These are phyloP conservation scores for Hypoxylon sp. DNA, from an alignment of 2,329 filamentous ascomycete genomes.

Conservation along the genomic window DNA sequence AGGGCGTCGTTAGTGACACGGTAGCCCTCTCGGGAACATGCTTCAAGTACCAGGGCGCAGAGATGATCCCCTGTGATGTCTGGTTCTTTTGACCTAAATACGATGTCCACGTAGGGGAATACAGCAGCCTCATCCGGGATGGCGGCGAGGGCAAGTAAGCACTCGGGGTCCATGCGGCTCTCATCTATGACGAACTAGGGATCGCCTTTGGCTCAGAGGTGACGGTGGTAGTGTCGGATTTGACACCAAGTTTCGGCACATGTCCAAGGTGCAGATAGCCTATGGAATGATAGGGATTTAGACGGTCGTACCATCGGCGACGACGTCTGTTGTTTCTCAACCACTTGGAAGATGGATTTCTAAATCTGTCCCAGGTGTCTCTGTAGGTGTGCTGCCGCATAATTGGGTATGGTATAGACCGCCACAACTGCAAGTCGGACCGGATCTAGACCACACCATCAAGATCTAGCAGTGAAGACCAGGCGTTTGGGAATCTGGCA, in stretches of 20 bases:
- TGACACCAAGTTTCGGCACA: conserved; percentile 33
- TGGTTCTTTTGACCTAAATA: not conserved
- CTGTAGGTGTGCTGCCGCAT: conserved; percentile 24
- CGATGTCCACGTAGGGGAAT: conserved; percentile 23
- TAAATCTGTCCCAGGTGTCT: conserved; percentile 17
- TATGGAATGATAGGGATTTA: conserved; percentile 17
- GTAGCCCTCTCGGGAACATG: conserved; percentile 40
- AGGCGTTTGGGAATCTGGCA: conserved; percentile 34
- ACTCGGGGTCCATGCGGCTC: conserved; percentile 36
- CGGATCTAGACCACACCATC: conserved; percentile 37
- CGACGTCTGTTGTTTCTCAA: conserved; percentile 10
- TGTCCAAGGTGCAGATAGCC: conserved; percentile 15
- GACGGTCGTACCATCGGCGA: conserved; percentile 19
- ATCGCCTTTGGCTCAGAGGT: conserved; percentile 28
- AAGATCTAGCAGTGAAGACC: conserved; percentile 36
- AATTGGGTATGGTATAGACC: conserved; percentile 25
- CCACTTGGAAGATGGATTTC: conserved; percentile 22
- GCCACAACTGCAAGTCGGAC: conserved; percentile 24
- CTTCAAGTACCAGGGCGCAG: conserved; percentile 27
- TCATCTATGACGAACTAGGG: conserved; percentile 26
- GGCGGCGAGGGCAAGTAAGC: conserved; percentile 18
- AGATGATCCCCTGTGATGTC: conserved; percentile 28
- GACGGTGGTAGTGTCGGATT: conserved; percentile 28
- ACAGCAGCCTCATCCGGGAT: conserved; percentile 16
- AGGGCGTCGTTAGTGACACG: conserved; percentile 31